Base-by-base conservation (phyloP, 2,329 filamentous ascomycete species). In the Hypoxylon sp. region DNA sequence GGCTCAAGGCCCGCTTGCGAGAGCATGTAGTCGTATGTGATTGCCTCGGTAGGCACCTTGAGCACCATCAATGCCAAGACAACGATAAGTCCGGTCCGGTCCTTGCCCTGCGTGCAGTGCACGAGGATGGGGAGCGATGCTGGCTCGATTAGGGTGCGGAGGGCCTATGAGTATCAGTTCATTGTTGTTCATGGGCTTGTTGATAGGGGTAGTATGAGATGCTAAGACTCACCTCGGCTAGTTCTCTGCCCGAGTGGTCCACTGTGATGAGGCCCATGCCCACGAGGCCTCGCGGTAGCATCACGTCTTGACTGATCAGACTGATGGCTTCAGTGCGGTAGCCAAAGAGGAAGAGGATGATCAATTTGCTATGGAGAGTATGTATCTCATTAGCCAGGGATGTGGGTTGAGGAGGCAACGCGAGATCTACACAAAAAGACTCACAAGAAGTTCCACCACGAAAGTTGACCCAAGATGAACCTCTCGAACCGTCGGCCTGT, bases 31-130 rank as follows among this genome's bases (percentile, higher is more conserved):
- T 97, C 94, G 69, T 90, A 76, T 60, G 88, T 83, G 46, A 97
- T 89, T 1, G 88, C 91, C 0, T 84, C 77, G 1, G 83, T 64
- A 0, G 89, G 87, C 0, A 92, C 79, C 6, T 80, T 81, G 3
- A 92, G 83, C 10, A 92, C 81, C 74, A 95, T 83, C 19, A 97
- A 81, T 0, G 91, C 79, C 3, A 97, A 82, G 44, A 91, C 82
- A 4, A 93, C 83, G 10, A 92, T 83, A 11, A 97, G 82, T 0
- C 94, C 94, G 1, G 89, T 94, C 1, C 94, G 87, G 76, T 97
- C 94, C 78, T 97, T 97, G 64, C 94, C 94, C 75, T 97, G 93
- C 0, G 94, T 96, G 79, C 94, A 97, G 79, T 97, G 93, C 2
- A 96, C 81, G 6, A 97, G 77, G 0, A 90, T 79, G 0, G 94